Base-by-base conservation (phyloP, 2,329 filamentous ascomycete genomes). In the Zalaria sp. region DNA sequence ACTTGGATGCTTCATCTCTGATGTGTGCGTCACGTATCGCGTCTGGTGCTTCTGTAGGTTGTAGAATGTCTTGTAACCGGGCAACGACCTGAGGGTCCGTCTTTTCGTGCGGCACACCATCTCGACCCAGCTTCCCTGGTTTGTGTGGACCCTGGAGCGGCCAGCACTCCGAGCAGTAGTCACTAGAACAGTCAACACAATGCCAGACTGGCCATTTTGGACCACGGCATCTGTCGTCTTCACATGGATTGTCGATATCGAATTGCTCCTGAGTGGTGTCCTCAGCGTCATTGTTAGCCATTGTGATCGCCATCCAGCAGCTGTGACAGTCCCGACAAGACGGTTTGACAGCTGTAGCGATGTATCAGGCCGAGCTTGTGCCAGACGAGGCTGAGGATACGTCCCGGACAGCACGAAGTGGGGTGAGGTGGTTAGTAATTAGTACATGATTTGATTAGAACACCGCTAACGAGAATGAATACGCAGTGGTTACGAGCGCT, bases 151-250 rank as follows among this genome's bases (percentile, higher is more conserved):
- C 46, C 41, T 47, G 46, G n/a, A 41, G 42, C 4, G 32, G 32
- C 46, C 46, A 47, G 41, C 46, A 47, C 10, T 43, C 40, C 18
- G 42, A 32, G 38, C 46, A 47, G 27, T 46, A 47, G 36, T 41
- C 39, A 11, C 35, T 40, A 18, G 45, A 44, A 34, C 46, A 47
- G 31, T 47, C 46, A 1, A 47, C 46, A 35, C 46, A 47, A 27
- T 39, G 37, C 43, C 43, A 45, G 3, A 45, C 37, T 28, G 18
- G 27, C 25, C 36, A 43, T 38, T 46, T 43, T 4, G 53, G 48
- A 3, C 53, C 53, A 27, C 42, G 37, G 38, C 54, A 57, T 9
- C 54, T 52, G 40, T 57, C 54, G 39, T 56, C 53, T 42, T 57
- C 54, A 43, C 54, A 57, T 18, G 18, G 18, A 18, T 18, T 18